These are phyloP conservation scores for Saitozyma sp. DNA, from an alignment of 768 basidiomycete genomes.

Conservation along the genomic window DNA sequence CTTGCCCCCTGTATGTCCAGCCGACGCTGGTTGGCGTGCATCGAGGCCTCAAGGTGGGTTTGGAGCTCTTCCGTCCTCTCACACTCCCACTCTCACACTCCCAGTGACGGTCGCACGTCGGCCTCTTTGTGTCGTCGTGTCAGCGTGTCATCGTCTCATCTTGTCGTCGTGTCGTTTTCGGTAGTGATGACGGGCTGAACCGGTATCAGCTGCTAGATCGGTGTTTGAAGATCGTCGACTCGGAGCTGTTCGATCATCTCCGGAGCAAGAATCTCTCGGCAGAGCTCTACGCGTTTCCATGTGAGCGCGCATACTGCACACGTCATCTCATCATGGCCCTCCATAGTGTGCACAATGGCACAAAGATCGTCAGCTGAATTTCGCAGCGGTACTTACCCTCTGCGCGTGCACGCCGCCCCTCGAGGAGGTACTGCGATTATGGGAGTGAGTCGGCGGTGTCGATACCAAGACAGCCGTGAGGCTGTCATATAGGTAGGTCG, in stretches of 20 bases:
- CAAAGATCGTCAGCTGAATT: constrained; percentile 6
- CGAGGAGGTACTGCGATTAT: constrained; percentile 87
- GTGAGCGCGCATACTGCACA: constrained; percentile 58
- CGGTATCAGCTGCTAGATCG: constrained; percentile 75
- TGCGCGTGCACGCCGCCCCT: constrained; percentile 97
- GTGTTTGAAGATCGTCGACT: constrained; percentile 88
- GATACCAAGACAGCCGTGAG: not conserved
- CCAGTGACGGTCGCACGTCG: not conserved
- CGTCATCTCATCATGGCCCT: not conserved
- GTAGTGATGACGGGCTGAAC: not conserved
- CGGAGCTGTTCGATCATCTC: constrained; percentile 75
- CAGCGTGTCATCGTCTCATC: not conserved
- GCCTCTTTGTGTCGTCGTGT: not conserved
- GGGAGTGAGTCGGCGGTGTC: constrained; percentile 62
- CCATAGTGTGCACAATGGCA: not conserved
- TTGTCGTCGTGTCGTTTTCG: not conserved
- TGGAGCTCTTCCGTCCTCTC: too few relatives aligned
- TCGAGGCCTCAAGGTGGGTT: constrained; percentile 78
- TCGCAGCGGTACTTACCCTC: constrained; percentile 80
- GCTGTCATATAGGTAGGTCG: not conserved
- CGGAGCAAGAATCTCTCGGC: constrained; percentile 89
- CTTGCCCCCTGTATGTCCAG: constrained; percentile 94
- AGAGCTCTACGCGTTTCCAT: constrained; percentile 96
- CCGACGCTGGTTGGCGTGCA: constrained; percentile 96
- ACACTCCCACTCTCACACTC: too few relatives aligned